Evolutionary conservation across 2,329 filamentous ascomycete species (phyloP), one percentile per base, ranked within the genome.

Genomic region (Fusarium duplospermum): DNA sequence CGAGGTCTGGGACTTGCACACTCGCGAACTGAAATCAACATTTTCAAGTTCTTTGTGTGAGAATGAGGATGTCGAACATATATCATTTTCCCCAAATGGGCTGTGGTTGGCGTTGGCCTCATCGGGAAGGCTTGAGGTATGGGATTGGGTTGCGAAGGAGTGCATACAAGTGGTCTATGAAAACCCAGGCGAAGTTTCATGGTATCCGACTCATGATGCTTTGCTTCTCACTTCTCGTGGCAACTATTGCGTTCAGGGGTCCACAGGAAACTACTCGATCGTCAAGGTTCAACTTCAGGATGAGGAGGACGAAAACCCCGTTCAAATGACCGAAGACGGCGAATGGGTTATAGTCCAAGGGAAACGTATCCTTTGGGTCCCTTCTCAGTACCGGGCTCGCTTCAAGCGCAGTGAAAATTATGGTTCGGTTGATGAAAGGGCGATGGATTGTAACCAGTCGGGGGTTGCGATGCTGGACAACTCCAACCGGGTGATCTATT

Each of bases 381-480:
- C 45, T 27, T 9, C 45, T 24, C 45, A 50, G 9, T 50, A 27
- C 14, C 22, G 45, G 0, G 22, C 45, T 47, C 42, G 42, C 14
- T 42, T 42, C n/a, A 42, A 6, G 38, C 3, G 3, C n/a, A 0
- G 10, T 38, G 2, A 5, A 3, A 0, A 8, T 2, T 16, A 36
- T 38, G 8, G 18, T 38, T 2, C 18, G 36, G 6, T 11, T 40
- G 4, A 11, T 11, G n/a, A 16, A 47, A 47, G 2, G 42, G 22
- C 6, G 22, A 22, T 29, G 10, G 47, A 27, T 52, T 4, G 24
- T 2, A 52, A 11, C 2, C 1, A 52, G 9, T 52, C 24, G 2
- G 24, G 24, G 18, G 4, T 29, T 29, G 16, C 24, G 6, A n/a
- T 52, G 1, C 1, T 52, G 4, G 47, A 29, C 24, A 52, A 29